phyloP scores from a whole-genome alignment of 2,329 filamentous ascomycete genomes.

The Epichloe brachyelytri region DNA sequence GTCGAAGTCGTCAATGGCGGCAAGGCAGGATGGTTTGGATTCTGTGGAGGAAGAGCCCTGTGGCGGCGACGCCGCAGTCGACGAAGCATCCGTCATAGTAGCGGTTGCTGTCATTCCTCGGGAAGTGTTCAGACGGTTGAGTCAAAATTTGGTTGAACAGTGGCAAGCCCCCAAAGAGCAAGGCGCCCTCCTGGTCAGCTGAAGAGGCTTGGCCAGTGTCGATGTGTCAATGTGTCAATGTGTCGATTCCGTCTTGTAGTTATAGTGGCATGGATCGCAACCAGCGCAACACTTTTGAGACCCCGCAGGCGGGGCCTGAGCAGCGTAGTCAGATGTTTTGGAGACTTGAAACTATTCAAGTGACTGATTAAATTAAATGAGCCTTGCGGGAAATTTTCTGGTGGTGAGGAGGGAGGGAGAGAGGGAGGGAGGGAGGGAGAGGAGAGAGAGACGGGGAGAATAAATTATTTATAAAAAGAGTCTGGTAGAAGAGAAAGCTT shows the following conservation, averaged over 20 bases:
- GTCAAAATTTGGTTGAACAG: neutral
- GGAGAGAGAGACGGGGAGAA: neutral
- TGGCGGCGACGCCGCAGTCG: constrained; percentile 40
- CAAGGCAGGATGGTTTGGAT: constrained; percentile 40
- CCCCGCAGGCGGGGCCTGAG: constrained; percentile 6
- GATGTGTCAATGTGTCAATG: neutral
- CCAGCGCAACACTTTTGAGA: constrained; percentile 1
- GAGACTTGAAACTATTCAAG: neutral
- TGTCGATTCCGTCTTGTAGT: neutral
- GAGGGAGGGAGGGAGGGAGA: too few relatives aligned
- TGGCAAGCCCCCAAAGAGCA: neutral
- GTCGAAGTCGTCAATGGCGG: constrained; percentile 46
- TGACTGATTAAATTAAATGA: neutral
- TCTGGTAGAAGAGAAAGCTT: neutral
- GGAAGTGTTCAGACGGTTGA: neutral
- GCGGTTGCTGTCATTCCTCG: constrained; percentile 28
- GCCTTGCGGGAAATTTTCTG: neutral
- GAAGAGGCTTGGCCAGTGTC: neutral
- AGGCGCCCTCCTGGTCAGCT: neutral
- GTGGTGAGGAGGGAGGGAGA: neutral
- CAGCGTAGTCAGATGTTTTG: neutral
- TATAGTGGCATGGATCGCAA: neutral
- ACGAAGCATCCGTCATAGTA: constrained; percentile 44
- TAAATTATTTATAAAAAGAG: too few relatives aligned
- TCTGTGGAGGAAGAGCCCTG: constrained; percentile 32